Percentiles rank a stretch among this genome's conserved stretches.
These are phyloP conservation scores for Apodospora peruviana DNA, from an alignment of 495 filamentous ascomycete genomes.

Conservation along the genomic window DNA sequence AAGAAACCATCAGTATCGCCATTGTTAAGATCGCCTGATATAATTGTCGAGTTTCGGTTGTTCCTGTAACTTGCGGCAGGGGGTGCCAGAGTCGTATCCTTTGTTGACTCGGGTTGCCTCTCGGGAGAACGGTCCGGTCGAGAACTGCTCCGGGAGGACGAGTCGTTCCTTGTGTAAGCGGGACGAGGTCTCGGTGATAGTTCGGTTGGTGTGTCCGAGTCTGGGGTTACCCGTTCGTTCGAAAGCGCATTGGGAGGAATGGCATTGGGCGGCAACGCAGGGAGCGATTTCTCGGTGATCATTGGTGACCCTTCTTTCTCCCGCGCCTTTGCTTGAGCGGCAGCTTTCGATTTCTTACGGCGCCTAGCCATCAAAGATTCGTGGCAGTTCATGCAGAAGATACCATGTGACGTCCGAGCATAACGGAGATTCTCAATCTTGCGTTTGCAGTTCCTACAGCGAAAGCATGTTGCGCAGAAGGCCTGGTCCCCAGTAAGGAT, in stretches of 20 bases:
- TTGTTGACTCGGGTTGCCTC: constrained; percentile 29
- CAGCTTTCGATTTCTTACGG: constrained; percentile 76
- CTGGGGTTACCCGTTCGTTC: constrained; percentile 64
- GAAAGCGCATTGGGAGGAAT: constrained; percentile 54
- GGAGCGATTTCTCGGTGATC: constrained; percentile 88
- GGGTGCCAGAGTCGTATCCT: constrained; percentile 58
- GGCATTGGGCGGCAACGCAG: constrained; percentile 78
- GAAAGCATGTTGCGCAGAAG: constrained; percentile 97
- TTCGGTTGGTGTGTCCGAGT: constrained; percentile 71
- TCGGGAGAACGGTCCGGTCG: constrained; percentile 45
- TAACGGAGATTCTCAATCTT: constrained; percentile 99
- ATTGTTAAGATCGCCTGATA: constrained; percentile 55
- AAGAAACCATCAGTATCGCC: constrained; percentile 70
- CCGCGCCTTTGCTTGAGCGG: constrained; percentile 53
- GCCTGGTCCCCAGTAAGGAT: constrained; percentile 98
- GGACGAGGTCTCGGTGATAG: constrained; percentile 59
- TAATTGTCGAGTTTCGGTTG: constrained; percentile 66
- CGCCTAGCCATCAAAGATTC: constrained; percentile 96
- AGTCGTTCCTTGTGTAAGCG: constrained; percentile 40
- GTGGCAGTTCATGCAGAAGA: constrained; percentile 99
- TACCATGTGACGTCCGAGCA: constrained; percentile 94
- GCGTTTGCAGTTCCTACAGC: constrained; percentile 94
- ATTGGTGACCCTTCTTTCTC: constrained; percentile 56
- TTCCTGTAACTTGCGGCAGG: constrained; percentile 73
- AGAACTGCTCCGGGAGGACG: constrained; percentile 45